Base-by-base conservation (phyloP, 2,329 filamentous ascomycete genomes). In the Exophiala aquamarina region DNA sequence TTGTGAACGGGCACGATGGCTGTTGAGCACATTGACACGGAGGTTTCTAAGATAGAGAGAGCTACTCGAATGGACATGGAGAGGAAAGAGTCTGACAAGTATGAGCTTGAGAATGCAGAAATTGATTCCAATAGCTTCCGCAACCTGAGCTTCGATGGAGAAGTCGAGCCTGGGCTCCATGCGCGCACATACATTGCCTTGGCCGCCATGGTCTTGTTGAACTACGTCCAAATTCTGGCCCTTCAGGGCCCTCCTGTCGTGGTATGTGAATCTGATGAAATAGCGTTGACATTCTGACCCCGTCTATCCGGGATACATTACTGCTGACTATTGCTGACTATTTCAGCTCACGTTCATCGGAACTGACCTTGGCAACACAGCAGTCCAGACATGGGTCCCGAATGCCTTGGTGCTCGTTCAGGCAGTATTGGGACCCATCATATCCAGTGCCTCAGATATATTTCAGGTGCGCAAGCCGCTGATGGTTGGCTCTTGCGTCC, bases 381-480 rank as follows among this genome's bases (percentile, higher is more conserved):
- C 18, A 23, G n/a, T 23, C 17, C 17, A 37, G 18, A 51, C 37
- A 9, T 51, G 48, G 48, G 34, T 51, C 15, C 35, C 38, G 7
- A 51, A 37, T 37, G 15, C 48, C 3, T 14, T 44, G 7, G 23
- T 29, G 3, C 36, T 51, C 21, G 37, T 34, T 6, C 36, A 51
- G 14, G 44, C 48, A 3, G 48, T 51, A 8, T 8, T 51, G 13
- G 13, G 14, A 6, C 48, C 48, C 31, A 14, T 51, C 23, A 34
- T 51, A 14, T 40, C 44, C 20, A 19, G 23, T 14, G 48, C 44
- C 9, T 51, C 48, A 11, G 48, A 51, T 29, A 40, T 29, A 11
- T 51, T 51, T 20, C 48, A 51, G 23, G 44, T 32, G 9, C 42
- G 48, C 14, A 51, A 51, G 33, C 10, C 14, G 4, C 13, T 51